Base-by-base conservation (phyloP, 345 rosid genomes). In the Balakata baccata region DNA sequence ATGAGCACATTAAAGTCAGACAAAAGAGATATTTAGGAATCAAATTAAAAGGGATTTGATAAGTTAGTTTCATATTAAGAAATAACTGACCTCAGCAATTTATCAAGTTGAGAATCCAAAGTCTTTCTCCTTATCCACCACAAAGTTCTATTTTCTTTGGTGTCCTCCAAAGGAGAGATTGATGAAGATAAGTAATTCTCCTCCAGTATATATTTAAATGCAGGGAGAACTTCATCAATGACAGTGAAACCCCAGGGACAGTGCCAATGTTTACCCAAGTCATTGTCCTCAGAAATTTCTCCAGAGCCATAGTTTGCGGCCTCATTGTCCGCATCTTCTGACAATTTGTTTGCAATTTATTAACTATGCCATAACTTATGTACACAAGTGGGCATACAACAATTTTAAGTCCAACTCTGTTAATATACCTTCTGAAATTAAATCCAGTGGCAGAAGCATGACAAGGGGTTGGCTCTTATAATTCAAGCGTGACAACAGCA, bases 51-150 rank as follows among this genome's bases (percentile, higher is more conserved):
- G 16, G 3, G 17, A 4, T 23, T 39, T 17, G 1, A 16, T 16
- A 68, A 39, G 16, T 52, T n/a, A 51, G 16, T 16, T 11, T 64
- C 50, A 64, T n/a, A 43, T 20, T 68, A 2, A 68, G 57, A 16
- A 4, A 34, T 12, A 29, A 51, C 7, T 3, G 23, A 92, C 99
- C 94, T 87, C 61, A 95, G 77, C 64, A 95, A 72, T 58, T 79
- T 79, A 79, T 83, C 86, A 74, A 95, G 92, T 72, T 80, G 87
- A 39, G 81, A 82, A 86, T 95, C 98, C 72, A 95, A 86, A 75
- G 86, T 88, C 83, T 81, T 89, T 81, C 98, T 91, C 71, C 81
- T 75, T 79, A 64, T 77, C 98, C 99, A 92, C 99, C 98, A 95
- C 59, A 78, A 75, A 39, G 74, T 65, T 80, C 96, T 85, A 58